Conservation (phyloP, 805 yeast species). For the Priceomyces carsonii region DNA sequence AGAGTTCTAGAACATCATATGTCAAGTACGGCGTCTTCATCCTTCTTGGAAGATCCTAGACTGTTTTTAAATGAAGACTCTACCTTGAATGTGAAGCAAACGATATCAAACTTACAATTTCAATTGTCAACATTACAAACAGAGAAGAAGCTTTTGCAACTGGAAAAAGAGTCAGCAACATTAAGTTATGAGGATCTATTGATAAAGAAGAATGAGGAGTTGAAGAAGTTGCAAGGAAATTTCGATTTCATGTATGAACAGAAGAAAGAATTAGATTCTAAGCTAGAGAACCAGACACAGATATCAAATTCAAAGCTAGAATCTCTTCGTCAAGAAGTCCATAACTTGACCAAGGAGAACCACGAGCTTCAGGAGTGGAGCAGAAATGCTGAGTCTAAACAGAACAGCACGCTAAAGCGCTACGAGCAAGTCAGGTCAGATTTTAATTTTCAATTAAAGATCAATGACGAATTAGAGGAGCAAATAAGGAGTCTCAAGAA, state of each 20-base stretch:
- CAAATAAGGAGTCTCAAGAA: constrained; percentile 30
- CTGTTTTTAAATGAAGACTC: constrained; percentile 12
- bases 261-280: constrained; percentile 31
- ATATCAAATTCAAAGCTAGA: constrained; percentile 19
- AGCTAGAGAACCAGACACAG: constrained; percentile 30
- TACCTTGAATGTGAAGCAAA: constrained; percentile 16
- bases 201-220: constrained; percentile 31
- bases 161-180: constrained; percentile 24
- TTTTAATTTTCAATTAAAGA: constrained; percentile 30
- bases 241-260: constrained; percentile 38
- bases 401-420: constrained; percentile 21
- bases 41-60: constrained; percentile 27
- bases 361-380: constrained; percentile 10
- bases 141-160: constrained; percentile 33
- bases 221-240: constrained; percentile 32
- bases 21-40: constrained; percentile 21
- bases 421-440: constrained; percentile 38
- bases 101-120: constrained; percentile 29
- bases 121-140: constrained; percentile 32
- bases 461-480: constrained; percentile 40
- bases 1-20: constrained; percentile 2
- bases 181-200: constrained; percentile 28
- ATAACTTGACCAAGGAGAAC: constrained; percentile 5
- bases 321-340: constrained; percentile 18
- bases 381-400: constrained; percentile 13